Percentiles rank a stretch among this genome's conserved stretches.
Conservation (phyloP, 2,329 filamentous ascomycete species). For the Colletotrichum eremochloae region DNA sequence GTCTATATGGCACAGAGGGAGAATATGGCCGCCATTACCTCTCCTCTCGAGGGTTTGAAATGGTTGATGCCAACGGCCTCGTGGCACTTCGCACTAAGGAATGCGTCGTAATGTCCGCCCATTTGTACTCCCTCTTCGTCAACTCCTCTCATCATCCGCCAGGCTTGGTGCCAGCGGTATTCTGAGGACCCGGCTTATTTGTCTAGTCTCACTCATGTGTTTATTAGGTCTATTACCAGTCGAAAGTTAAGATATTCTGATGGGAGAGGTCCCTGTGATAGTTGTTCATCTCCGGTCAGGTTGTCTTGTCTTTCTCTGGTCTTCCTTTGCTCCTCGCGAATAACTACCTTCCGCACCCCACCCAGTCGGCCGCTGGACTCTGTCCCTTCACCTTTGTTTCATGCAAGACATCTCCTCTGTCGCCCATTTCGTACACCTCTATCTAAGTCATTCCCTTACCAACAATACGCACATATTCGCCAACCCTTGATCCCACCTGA, state of each 20-base stretch:
- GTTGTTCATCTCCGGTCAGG: slow-evolving; percentile 12
- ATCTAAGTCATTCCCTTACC: slow-evolving; percentile 3
- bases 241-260: slow-evolving; percentile 18
- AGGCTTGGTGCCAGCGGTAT: not conserved
- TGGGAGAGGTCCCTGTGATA: not conserved
- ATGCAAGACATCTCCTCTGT: slow-evolving; percentile 20
- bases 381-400: slow-evolving; percentile 33
- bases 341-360: slow-evolving; percentile 8
- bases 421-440: slow-evolving; percentile 31
- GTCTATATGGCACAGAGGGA: not conserved
- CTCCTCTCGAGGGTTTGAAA: not conserved
- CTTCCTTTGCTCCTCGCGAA: slow-evolving; percentile 8
- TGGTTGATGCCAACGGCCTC: slow-evolving; percentile 11
- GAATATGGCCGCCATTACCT: not conserved
- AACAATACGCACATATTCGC: not conserved
- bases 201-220: not conserved
- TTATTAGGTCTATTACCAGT: slow-evolving; percentile 13
- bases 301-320: not conserved
- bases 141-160: slow-evolving; percentile 1
- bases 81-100: slow-evolving; percentile 28
- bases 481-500: not conserved
- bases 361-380: slow-evolving; percentile 26
- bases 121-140: slow-evolving; percentile 36
- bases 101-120: slow-evolving; percentile 42
- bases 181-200: slow-evolving; percentile 2